Conservation (phyloP, 2,329 filamentous ascomycete genomes). For the Spiromastix sp. region DNA sequence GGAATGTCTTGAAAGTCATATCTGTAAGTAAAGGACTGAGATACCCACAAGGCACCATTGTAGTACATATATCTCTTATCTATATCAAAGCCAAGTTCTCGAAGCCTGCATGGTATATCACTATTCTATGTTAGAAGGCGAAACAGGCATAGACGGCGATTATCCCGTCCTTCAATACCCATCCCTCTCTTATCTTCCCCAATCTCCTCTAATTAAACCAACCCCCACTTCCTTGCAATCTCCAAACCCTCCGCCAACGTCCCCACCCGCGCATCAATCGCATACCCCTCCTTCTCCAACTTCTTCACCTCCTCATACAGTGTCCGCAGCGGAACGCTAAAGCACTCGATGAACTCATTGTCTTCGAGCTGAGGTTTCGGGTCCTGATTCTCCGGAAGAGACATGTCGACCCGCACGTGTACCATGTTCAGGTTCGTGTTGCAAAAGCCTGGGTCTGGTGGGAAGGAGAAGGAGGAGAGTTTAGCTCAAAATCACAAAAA, state of each 20-base stretch:
- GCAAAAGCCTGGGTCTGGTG: constrained; percentile 38
- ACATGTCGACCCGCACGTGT: constrained; percentile 63
- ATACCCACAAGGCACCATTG: too few species aligned
- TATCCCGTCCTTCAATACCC: constrained; percentile 31
- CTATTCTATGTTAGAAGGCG: too few species aligned
- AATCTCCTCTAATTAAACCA: constrained; percentile 8
- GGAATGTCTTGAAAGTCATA: too few species aligned
- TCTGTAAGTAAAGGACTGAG: too few species aligned
- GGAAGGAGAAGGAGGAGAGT: too few species aligned
- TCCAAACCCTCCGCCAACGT: constrained; percentile 71
- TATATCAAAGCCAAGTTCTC: too few species aligned
- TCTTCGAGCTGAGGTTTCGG: constrained; percentile 63
- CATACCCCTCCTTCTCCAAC: constrained; percentile 61
- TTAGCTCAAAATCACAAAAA: too few species aligned
- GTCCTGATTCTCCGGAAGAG: constrained; percentile 56
- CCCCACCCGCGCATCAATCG: constrained; percentile 68
- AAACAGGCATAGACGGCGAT: too few species aligned
- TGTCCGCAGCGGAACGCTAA: constrained; percentile 53
- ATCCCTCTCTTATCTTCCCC: neutral
- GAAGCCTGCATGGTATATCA: too few species aligned
- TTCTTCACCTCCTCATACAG: constrained; percentile 58
- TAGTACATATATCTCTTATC: too few species aligned
- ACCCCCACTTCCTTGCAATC: constrained; percentile 46
- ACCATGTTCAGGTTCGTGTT: constrained; percentile 47
- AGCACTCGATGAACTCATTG: constrained; percentile 73